Evolutionary conservation across 2,329 filamentous ascomycete genomes (phyloP), one percentile per base, ranked within the genome.

Genomic region (Microcera coccophila): DNA sequence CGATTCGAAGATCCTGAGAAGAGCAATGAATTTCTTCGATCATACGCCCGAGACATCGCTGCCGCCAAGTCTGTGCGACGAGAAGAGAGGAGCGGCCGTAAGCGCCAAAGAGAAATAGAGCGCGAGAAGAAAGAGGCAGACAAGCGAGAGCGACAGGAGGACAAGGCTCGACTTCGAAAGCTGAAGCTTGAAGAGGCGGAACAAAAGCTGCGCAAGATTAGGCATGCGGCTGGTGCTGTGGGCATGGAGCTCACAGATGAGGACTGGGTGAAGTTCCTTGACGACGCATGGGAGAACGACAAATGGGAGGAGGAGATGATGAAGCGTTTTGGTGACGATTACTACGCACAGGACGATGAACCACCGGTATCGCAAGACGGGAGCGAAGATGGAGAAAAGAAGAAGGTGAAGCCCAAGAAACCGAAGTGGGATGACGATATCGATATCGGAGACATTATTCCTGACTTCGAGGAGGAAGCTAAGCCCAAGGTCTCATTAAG

Each of bases 361-460:
- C 84, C 82, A 53, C 87, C 85, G 47, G 78, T 72, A 3, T 76
- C 78, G 14, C 86, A 86, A 11, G 74, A 66, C 45, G 87, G 78
- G 15, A 84, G 82, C 53, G 86, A 74, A 14, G 75, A 76, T 17
- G 70, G 74, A n/a, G 79, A 75, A 5, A 73, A 69, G 37, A 77
- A 59, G 50, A 64, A 58, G 51, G 62, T 70, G 31, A 67, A 68
- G 15, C 53, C 66, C 39, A 82, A 79, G 62, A 82, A 79, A 60
- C 81, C 80, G 53, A 83, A 76, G 60, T 98, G 91, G 85, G 88
- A 96, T 57, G 90, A 97, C 59, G 93, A 98, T 62, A 96, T 98
- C 57, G 90, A 97, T 62, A 97, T 98, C 70, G 89, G 86, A 48
- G 91, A 95, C 63, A 76, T 96, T 38, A 72, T 95, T 20, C 90